These are phyloP conservation scores for Austroboletus novae-zelandiae DNA, from an alignment of 1,284 basidiomycete genomes.

Conservation along the genomic window DNA sequence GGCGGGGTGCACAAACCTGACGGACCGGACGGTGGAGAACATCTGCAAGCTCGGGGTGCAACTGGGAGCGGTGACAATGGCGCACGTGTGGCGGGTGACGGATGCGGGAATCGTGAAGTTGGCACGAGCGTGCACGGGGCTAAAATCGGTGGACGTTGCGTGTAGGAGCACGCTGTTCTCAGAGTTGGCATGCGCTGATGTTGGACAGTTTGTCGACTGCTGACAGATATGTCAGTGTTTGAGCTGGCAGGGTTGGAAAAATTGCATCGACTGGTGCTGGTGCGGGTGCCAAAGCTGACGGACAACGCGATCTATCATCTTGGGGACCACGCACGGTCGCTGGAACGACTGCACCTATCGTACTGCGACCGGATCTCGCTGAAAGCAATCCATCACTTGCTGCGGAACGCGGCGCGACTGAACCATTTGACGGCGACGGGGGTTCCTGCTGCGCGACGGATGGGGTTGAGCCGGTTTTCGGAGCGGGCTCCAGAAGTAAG, in stretches of 20 bases:
- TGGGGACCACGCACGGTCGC: slow-evolving; percentile 60
- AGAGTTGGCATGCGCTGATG: slow-evolving; percentile 13
- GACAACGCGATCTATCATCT: slow-evolving; percentile 67
- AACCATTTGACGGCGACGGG: slow-evolving; percentile 84
- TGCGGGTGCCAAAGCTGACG: slow-evolving; percentile 67
- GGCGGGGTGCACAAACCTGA: slow-evolving; percentile 80
- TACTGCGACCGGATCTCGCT: slow-evolving; percentile 86
- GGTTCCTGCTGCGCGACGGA: slow-evolving; percentile 71
- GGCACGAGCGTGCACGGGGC: slow-evolving; percentile 67
- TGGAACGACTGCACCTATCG: slow-evolving; percentile 86
- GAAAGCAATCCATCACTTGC: slow-evolving; percentile 72
- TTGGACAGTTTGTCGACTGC: slow-evolving; percentile 64
- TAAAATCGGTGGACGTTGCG: slow-evolving; percentile 84
- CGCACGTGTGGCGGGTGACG: slow-evolving; percentile 78
- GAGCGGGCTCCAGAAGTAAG: slow-evolving; percentile 70
- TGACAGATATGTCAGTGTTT: slow-evolving; percentile 85
- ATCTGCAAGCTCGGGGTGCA: slow-evolving; percentile 75
- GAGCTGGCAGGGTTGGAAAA: slow-evolving; percentile 76
- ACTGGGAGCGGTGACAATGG: slow-evolving; percentile 80
- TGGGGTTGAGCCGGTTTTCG: slow-evolving; percentile 79
- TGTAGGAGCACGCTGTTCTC: slow-evolving; percentile 50
- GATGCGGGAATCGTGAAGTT: slow-evolving; percentile 76
- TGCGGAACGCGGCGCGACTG: slow-evolving; percentile 63
- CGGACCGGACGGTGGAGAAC: slow-evolving; percentile 68
- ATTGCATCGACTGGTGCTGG: slow-evolving; percentile 78